phyloP scores from a whole-genome alignment of 805 yeast species.

The Ogataea philodendri region DNA sequence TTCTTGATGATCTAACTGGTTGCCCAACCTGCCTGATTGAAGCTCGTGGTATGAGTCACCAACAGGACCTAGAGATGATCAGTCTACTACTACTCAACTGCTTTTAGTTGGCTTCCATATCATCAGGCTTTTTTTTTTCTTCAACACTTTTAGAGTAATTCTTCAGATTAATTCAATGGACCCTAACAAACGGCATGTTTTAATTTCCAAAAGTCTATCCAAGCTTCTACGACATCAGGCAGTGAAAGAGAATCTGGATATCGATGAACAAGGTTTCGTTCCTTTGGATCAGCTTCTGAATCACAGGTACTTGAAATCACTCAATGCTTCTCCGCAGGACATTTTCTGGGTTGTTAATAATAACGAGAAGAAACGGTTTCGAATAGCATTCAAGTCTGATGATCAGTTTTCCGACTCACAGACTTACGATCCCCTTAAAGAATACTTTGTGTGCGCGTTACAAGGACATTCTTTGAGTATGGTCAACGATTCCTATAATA shows the following conservation, averaged over 20 bases:
- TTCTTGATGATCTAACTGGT: too few relatives aligned
- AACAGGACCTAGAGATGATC: too few relatives aligned
- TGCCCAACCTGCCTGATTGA: too few relatives aligned
- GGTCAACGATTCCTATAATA: conserved; percentile 39
- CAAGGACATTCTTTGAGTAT: conserved; percentile 81
- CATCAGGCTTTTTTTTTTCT: neutral
- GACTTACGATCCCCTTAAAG: conserved; percentile 21
- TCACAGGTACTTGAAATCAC: conserved; percentile 57
- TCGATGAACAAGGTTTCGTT: conserved; percentile 69
- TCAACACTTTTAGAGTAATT: conserved; percentile 1
- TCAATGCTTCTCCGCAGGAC: conserved; percentile 54
- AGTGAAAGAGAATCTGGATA: conserved; percentile 55
- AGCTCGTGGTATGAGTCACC: too few relatives aligned
- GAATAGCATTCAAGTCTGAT: conserved; percentile 35
- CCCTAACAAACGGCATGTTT: conserved; percentile 4
- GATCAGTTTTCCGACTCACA: conserved; percentile 17
- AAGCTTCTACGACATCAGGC: conserved; percentile 89
- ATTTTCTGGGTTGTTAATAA: conserved; percentile 56
- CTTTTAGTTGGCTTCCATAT: neutral
- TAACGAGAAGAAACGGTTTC: conserved; percentile 73
- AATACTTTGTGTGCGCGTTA: conserved; percentile 67
- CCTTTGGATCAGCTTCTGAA: conserved; percentile 49
- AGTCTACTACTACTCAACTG: too few relatives aligned
- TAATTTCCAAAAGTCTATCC: conserved; percentile 70
- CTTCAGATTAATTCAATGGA: conserved; percentile 2